Conservation (phyloP, 768 basidiomycete species). For the Leccinum boreale region DNA sequence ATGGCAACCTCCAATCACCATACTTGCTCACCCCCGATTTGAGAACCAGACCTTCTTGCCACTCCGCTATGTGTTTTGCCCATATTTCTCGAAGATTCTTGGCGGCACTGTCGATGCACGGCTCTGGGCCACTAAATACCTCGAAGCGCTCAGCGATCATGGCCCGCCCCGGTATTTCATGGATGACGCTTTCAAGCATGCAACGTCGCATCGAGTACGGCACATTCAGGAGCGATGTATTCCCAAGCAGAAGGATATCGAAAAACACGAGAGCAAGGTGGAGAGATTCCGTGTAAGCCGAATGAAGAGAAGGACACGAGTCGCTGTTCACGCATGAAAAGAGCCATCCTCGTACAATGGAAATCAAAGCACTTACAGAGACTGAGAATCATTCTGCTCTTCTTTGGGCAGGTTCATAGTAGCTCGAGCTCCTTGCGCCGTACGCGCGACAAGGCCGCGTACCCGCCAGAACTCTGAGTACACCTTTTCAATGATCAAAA, state of each 20-base stretch:
- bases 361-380: conserved; percentile 13
- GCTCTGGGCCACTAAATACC: conserved; percentile 32
- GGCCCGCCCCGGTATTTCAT: conserved; percentile 52
- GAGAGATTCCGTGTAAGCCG: conserved; percentile 38
- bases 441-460: conserved; percentile 52
- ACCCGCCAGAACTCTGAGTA: conserved; percentile 76
- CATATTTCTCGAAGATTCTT: conserved; percentile 44
- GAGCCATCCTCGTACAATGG: neutral
- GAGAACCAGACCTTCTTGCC: conserved; percentile 71
- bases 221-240: conserved; percentile 47
- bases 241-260: conserved; percentile 73
- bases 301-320: conserved; percentile 41
- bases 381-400: conserved; percentile 19
- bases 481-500: conserved; percentile 2
- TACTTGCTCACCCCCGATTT: conserved; percentile 72
- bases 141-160: conserved; percentile 57
- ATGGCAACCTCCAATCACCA: conserved; percentile 59
- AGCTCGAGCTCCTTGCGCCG: conserved; percentile 53
- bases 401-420: conserved; percentile 18
- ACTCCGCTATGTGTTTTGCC: conserved; percentile 46
- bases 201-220: conserved; percentile 60
- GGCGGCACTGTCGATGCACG: conserved; percentile 8
- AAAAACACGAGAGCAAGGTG: conserved; percentile 86
- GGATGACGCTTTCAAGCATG: conserved; percentile 57
- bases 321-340: conserved; percentile 22